Conservation (phyloP, 1,284 basidiomycete species). For the Ceratobasidium sp. region DNA sequence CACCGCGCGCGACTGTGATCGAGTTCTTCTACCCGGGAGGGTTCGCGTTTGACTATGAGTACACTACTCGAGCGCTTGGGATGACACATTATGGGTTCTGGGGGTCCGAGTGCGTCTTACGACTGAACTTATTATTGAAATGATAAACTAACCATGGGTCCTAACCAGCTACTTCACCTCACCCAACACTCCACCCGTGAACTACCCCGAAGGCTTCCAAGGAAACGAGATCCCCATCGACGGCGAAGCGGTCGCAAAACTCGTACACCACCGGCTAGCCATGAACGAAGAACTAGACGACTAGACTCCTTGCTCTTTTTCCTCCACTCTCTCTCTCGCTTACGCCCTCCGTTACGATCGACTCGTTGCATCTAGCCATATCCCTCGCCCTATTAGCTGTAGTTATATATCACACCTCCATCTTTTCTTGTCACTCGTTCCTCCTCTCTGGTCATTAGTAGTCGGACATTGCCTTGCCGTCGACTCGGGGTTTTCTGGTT, state of each 20-base stretch:
- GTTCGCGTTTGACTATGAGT: slow-evolving; percentile 86
- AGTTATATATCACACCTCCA: slow-evolving; percentile 29
- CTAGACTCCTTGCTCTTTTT: slow-evolving; percentile 9
- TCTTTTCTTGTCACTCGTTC: slow-evolving; percentile 24
- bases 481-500: slow-evolving; percentile 17
- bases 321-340: not conserved
- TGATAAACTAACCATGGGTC: slow-evolving; percentile 28
- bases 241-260: slow-evolving; percentile 49
- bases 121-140: not conserved
- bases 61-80: slow-evolving; percentile 77
- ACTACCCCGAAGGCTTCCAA: slow-evolving; percentile 63
- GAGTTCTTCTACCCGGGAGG: slow-evolving; percentile 85
- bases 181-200: slow-evolving; percentile 43
- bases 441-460: slow-evolving; percentile 2
- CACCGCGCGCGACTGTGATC: slow-evolving; percentile 76
- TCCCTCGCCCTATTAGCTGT: slow-evolving; percentile 25
- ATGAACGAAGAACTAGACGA: slow-evolving; percentile 45
- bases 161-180: slow-evolving; percentile 34
- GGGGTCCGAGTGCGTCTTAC: slow-evolving; percentile 75
- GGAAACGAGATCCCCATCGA: slow-evolving; percentile 62
- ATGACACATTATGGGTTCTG: slow-evolving; percentile 83
- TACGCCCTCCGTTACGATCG: slow-evolving; percentile 19
- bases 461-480: slow-evolving; percentile 28
- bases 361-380: slow-evolving; percentile 10
- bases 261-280: slow-evolving; percentile 43